A percentile compares a stretch with the other conserved stretches of the same genome.
These are phyloP conservation scores for Bryoerythrophyllum caledonicum DNA, from an alignment of 225 moss, liverwort and hornwort genomes.

Conservation along the genomic window DNA sequence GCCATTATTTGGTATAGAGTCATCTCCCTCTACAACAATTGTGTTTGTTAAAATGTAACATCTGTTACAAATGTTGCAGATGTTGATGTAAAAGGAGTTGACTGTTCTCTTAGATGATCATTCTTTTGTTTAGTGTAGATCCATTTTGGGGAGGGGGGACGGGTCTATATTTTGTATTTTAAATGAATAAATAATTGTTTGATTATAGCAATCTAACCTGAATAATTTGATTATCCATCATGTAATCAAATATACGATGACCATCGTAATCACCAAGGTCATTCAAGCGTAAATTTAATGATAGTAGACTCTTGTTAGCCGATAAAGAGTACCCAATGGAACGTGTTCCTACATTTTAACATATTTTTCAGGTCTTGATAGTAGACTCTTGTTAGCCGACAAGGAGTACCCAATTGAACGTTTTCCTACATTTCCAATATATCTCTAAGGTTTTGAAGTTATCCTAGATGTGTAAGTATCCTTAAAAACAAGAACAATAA, in stretches of 20 bases:
- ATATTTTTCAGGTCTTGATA: not conserved
- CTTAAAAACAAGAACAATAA: no score
- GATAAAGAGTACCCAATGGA: slow-evolving; percentile 43
- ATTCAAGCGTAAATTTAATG: slow-evolving; percentile 51
- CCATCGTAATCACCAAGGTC: slow-evolving; percentile 56
- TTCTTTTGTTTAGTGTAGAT: no score
- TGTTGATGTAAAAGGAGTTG: no score
- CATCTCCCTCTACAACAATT: no score
- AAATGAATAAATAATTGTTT: no score
- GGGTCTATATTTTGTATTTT: no score
- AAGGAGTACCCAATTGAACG: slow-evolving; percentile 41
- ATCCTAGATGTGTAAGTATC: not conserved
- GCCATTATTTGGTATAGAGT: no score
- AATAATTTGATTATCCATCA: slow-evolving; percentile 64
- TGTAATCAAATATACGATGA: slow-evolving; percentile 58
- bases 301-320: slow-evolving; percentile 42
- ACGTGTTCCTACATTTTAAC: slow-evolving; percentile 29
- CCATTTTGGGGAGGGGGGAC: no score
- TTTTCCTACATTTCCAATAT: slow-evolving; percentile 32
- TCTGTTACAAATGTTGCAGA: no score
- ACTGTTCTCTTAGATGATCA: no score
- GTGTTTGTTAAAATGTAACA: no score
- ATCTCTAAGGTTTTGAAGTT: no score
- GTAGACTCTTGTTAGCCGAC: slow-evolving; percentile 40
- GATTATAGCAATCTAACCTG: not conserved